Base-by-base conservation (phyloP, 2,329 filamentous ascomycete genomes). In the Plenodomus biglobosus region DNA sequence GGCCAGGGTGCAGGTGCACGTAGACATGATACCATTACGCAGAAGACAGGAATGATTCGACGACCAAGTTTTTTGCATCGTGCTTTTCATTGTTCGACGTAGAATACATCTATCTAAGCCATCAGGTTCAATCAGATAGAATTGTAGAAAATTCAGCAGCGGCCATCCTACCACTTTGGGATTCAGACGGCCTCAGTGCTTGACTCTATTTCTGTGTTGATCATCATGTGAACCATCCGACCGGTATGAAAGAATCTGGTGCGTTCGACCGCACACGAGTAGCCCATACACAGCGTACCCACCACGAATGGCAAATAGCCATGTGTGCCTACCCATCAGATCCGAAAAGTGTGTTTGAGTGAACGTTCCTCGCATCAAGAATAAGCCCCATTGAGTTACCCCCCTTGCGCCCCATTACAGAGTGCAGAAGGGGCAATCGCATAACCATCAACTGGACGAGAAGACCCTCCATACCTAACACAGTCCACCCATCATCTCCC, bases 371-470 rank as follows among this genome's bases (percentile, higher is more conserved):
- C 91, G 92, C 88, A 83, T 91, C 92, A 88, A 96, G 90, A 96
- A 96, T 97, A 91, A 96, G 92, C 92, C 92, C 92, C 92, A 95
- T 97, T 91, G 92, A 96, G 92, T 97, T 95, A 96, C 89, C 81
- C 76, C 73, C 70, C 68, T 24, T 42, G 40, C 59, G 47, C 40
- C 58, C 58, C 58, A 64, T 68, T 61, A 64, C 71, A 76, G 70
- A 66, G 50, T 21, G 61, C 36, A 42, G 41, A 38, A 55, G 64
- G 58, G 63, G 88, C 90, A 96, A 96, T 96, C 92, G 92, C 92
- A 96, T 97, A 85, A 87, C 92, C 96, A 85, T 80, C 73, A 81
- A 89, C 87, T 85, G 85, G 92, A 96, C 92, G 87, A 96, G 87
- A 83, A 79, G 76, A 79, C 76, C 80, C 83, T 65, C 66, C 48